Evolutionary conservation across 2,329 filamentous ascomycete genomes (phyloP), one percentile per base, ranked within the genome.

Genomic region (Scleromitrula shiraiana): DNA sequence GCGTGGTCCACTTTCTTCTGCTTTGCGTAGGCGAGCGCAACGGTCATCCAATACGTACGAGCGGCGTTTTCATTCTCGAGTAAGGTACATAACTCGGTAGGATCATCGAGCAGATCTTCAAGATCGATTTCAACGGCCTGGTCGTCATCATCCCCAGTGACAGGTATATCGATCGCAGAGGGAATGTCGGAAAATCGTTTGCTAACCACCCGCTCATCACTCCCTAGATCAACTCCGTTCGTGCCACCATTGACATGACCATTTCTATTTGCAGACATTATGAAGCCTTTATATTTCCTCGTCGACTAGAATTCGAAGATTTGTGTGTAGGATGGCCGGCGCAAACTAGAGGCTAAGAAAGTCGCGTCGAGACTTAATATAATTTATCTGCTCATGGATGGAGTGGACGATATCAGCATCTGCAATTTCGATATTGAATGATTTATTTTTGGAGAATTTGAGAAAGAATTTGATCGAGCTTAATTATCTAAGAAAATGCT

Each of bases 21-120:
- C 70, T 97, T 98, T 33, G 93, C 91, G 64, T 98, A 98, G 40
- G 91, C 91, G 50, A 97, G 76, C 35, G 94, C 87, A 56, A 97
- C 93, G n/a, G 88, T 91, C 75, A 98, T 91, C 94, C 94, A 98
- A 59, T 94, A 94, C 44, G 83, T 88, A 61, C 91, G 89, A 30
- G 88, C 85, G 14, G 89, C 90, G 62, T 84, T 82, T 67, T 98
- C 94, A 62, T 93, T 95, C 70, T 98, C 91, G 54, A 98, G 81
- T 42, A 98, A 77, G 24, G 88, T 93, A 67, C 93, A 98, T 5
- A 98, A 77, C 70, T 98, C 93, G 39, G 87, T 95, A 17, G 88
- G 88, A 64, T 97, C 93, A 65, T 97, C 93, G 52, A 90, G 80
- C 32, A 96, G 81, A 56, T 91, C 88, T 64, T 90, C 85, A 46